These are phyloP conservation scores for Psilocybe cubensis DNA, from an alignment of 768 basidiomycete species.

Conservation along the genomic window DNA sequence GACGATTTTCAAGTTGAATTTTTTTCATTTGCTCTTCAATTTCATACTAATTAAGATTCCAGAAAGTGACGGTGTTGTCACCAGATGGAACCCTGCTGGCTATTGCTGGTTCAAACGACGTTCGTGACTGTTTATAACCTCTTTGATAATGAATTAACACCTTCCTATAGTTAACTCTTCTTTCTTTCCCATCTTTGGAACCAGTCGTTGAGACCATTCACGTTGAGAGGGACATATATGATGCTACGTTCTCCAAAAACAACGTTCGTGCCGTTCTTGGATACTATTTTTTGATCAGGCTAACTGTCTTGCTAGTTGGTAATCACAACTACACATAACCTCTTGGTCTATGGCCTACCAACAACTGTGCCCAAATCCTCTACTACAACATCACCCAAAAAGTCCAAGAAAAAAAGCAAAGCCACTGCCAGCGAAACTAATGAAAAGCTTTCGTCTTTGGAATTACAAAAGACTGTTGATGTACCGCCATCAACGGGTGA, in stretches of 20 bases:
- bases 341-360: slow-evolving; percentile 67
- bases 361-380: slow-evolving; percentile 14
- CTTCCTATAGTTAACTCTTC: slow-evolving; percentile 57
- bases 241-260: slow-evolving; percentile 74
- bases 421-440: slow-evolving; percentile 16
- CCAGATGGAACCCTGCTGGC: slow-evolving; percentile 66
- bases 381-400: slow-evolving; percentile 24
- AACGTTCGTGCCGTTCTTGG: slow-evolving; percentile 43
- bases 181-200: slow-evolving; percentile 62
- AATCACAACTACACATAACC: slow-evolving; percentile 63
- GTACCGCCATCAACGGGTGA: slow-evolving; percentile 53
- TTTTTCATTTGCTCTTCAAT: neutral
- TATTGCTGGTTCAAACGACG: slow-evolving; percentile 74
- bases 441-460: slow-evolving; percentile 31
- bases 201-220: slow-evolving; percentile 54
- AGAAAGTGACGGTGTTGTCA: slow-evolving; percentile 92
- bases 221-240: slow-evolving; percentile 82
- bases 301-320: slow-evolving; percentile 53
- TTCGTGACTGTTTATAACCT: slow-evolving; percentile 35
- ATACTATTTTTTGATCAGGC: neutral
- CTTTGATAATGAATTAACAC: neutral
- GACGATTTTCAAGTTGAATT: slow-evolving; percentile 89
- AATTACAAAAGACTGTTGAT: slow-evolving; percentile 54
- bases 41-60: slow-evolving; percentile 19
- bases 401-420: slow-evolving; percentile 48